Evolutionary conservation across 768 basidiomycete species (phyloP), one percentile per base, ranked within the genome.

Genomic region (Boletus bicolor): DNA sequence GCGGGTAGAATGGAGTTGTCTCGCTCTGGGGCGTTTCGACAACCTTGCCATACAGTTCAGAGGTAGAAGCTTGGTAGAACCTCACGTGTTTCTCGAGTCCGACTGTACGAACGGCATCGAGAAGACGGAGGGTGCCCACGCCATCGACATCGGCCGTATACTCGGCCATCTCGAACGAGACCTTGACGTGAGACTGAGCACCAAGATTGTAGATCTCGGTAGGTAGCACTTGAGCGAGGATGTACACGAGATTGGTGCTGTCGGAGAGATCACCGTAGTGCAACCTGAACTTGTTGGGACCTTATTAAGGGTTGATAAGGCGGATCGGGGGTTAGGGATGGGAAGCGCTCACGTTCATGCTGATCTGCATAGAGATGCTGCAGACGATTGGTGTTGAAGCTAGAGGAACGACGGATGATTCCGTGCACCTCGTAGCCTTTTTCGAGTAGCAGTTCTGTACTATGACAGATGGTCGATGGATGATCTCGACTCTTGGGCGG

Each of bases 91-190:
- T 86, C 70, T 95, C 91, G 56, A 98, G 83, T 5, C 95, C 95
- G 71, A 93, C 94, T 8, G 96, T 98, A 41, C 95, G 86, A 72
- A 98, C 86, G 52, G 95, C 95, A 66, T 98, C 96, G 55, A 98
- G 87, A 55, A 98, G 83, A 63, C 95, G 91, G 46, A 98, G 84
- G 7, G 95, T 98, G 51, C 95, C 95, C 39, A 98, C 80, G 8
- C 87, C 95, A 64, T 98, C 95, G 47, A 98, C 95, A 67, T 98
- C 96, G 49, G 91, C 94, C 0, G 96, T 98, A 77, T 98, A 98
- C 75, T 98, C 95, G 26, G 95, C 92, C 93, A 98, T 96, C 74
- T 98, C 96, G 72, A 98, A 98, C 28, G 94, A 97, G 61, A 98
- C 95, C 74, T 98, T 98, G 78, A 98, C 95, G 76, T 98, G 95